Evolutionary conservation across 225 moss, liverwort and hornwort species (phyloP), one percentile per base, ranked within the genome.

Genomic region (Pseudoscleropodium purum): DNA sequence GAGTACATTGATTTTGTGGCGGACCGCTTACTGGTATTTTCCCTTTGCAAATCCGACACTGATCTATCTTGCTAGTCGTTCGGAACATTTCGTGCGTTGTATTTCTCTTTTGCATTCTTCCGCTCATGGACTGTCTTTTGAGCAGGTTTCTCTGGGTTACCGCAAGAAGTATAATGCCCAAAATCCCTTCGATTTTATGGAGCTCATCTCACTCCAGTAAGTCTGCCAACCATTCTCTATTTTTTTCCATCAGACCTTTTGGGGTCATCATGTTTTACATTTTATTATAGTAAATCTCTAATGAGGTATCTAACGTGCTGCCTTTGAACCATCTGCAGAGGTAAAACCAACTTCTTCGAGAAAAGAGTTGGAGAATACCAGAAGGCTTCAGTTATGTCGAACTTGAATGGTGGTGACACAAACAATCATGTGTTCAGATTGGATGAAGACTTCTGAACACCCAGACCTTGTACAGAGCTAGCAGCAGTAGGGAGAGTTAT

Each of bases 101-200:
- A 29, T 69, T 3, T 36, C 27, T 31, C 21, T 13, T 31, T 5
- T 13, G 5, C 9, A 16, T 63, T 70, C 75, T 74, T 49, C 70
- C 15, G 10, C 89, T 87, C 10, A 73, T 85, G 29, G 5, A 10
- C 21, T 82, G 9, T 21, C 23, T 86, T 18, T 79, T 39, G 45
- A 49, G 62, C 95, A 98, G 98, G 89, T 95, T 47, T 92, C 96
- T 15, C 87, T 99, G 73, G 97, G 97, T 23, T 97, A 95, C 90
- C 87, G 84, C 6, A 99, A 97, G 90, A 90, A 91, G 60, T 99
- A 94, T 57, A 92, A 95, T 33, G 91, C 91, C 10, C 92, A 75
- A 26, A 99, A 99, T 67, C 98, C 98, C 6, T 99, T 99, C 56
- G 98, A 99, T 79, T 97, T 96, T 85, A 99, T 97, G 98, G 98